Evolutionary conservation across 140 eudicot genomes (phyloP).

Genomic region (Cichorium intybus): DNA sequence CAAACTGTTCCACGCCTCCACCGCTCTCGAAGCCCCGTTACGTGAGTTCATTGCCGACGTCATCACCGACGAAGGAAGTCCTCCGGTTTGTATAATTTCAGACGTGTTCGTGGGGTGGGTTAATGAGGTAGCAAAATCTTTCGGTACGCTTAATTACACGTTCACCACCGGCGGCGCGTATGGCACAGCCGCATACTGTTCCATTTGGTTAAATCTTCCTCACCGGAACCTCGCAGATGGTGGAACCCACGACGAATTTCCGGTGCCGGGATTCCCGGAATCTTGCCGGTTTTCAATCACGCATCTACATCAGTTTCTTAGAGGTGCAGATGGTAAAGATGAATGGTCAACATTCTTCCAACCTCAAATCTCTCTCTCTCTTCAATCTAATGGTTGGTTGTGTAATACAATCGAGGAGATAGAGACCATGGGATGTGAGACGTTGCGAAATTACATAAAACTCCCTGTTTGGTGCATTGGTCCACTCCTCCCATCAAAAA

Average conservation of each 20-base stretch:
- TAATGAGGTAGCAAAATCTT: conserved; percentile 42
- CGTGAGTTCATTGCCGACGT: conserved; percentile 25
- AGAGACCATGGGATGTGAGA: conserved; percentile 51
- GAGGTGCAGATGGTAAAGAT: conserved; percentile 60
- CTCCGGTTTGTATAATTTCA: conserved; percentile 52
- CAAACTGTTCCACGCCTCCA: conserved; percentile 40
- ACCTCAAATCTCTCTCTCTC: conserved; percentile 26
- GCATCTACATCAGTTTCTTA: conserved; percentile 45
- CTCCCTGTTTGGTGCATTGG: conserved; percentile 78
- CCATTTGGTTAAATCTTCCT: conserved; percentile 65
- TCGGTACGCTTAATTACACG: conserved; percentile 22
- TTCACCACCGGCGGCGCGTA: conserved; percentile 82
- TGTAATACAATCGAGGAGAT: conserved; percentile 63
- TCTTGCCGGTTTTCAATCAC: conserved; percentile 31
- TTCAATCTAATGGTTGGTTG: conserved; percentile 50
- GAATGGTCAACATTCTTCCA: conserved; percentile 68
- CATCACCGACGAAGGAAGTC: conserved; percentile 9
- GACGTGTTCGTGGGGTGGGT: conserved; percentile 74
- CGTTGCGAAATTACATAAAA: conserved; percentile 35
- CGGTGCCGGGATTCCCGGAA: conserved; percentile 70
- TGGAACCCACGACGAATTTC: conserved; percentile 34
- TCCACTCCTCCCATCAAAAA: conserved; percentile 57
- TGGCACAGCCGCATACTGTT: conserved; percentile 61
- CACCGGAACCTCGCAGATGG: conserved; percentile 28
- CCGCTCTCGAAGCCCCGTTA: conserved; percentile 36